Percentiles rank a stretch among this genome's conserved stretches.
Evolutionary conservation across 140 eudicot species (phyloP).

Genomic region (Anethum foeniculum): DNA sequence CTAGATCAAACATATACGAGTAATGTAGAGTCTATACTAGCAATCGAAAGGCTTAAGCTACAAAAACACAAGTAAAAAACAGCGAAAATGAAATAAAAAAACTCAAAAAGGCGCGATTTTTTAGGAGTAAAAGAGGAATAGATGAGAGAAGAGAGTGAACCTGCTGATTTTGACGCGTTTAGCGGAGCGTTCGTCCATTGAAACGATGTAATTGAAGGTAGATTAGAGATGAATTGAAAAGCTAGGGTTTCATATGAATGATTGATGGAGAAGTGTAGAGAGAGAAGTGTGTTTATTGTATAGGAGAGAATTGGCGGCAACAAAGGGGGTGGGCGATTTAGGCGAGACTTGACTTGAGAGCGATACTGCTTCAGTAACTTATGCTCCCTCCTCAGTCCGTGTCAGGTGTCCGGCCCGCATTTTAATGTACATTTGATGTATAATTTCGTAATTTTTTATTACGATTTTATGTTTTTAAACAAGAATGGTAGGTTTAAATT

Average conservation of each 20-base stretch:
- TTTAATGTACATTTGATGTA: no score
- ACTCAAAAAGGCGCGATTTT: neutral
- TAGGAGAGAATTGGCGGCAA: neutral
- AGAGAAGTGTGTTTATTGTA: neutral
- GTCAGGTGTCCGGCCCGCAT: no score
- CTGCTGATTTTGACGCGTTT: slow-evolving; percentile 79
- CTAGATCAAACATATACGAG: neutral
- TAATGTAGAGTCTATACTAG: neutral
- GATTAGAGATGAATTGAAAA: neutral
- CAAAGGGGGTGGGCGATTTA: neutral
- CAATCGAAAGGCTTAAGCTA: neutral
- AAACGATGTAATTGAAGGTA: neutral
- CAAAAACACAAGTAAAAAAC: neutral
- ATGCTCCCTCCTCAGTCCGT: no score
- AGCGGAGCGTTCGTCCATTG: slow-evolving; percentile 51
- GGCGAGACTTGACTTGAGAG: no score
- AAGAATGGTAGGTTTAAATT: no score
- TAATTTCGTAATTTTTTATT: no score
- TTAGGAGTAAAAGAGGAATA: neutral
- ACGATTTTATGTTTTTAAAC: no score
- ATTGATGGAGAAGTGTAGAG: neutral
- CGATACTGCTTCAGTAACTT: no score
- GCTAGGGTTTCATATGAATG: slow-evolving; percentile 1
- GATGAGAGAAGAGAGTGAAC: slow-evolving; percentile 15
- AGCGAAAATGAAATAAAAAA: neutral